Base-by-base conservation (phyloP, 2,329 filamentous ascomycete genomes). In the Lachnellula cervina region DNA sequence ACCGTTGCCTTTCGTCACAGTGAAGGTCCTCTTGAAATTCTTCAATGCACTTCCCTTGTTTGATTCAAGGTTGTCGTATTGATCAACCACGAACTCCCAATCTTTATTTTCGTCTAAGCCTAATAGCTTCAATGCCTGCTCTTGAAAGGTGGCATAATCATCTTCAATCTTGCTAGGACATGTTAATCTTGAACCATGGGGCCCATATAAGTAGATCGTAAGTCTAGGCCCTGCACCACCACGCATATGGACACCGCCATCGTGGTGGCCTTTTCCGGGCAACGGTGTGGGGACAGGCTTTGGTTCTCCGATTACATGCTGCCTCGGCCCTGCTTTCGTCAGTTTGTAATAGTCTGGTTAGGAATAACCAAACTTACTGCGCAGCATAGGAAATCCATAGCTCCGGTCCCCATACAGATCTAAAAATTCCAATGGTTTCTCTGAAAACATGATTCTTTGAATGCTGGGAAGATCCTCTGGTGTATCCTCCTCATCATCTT, bases 391-490 rank as follows among this genome's bases (percentile, higher is more conserved):
- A 54, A 57, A 64, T 0, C 66, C 68, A 54, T 60, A 59, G 23
- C 58, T 51, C 44, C 68, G 63, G 43, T 69, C 63, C 38, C 60
- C 17, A 54, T 69, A 69, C 1, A 38, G 55, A 48, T 69, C 66
- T 28, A 69, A 46, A 40, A 68, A 69, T 43, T 68, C 59, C 19
- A 69, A 48, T 14, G 67, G 64, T 19, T 63, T 65, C 45, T 67
- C 63, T 4, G 60, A 50, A 50, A 55, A 63, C n/a, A 60, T 35
- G 17, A 68, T 64, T 49, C 59, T 46, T 19, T 65, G 57, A 23
- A 62, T 32, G 19, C 51, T 55, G 4, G 59, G 59, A 8, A 38
- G 38, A 13, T 59, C 50, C 21, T 54, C 23, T 8, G 48, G n/a
- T 21, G 49, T 34, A 21, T 66, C 62, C 19, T 65, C 48, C 7